phyloP scores from a whole-genome alignment of 2,329 filamentous ascomycete genomes.

The Aspergillus neotritici region DNA sequence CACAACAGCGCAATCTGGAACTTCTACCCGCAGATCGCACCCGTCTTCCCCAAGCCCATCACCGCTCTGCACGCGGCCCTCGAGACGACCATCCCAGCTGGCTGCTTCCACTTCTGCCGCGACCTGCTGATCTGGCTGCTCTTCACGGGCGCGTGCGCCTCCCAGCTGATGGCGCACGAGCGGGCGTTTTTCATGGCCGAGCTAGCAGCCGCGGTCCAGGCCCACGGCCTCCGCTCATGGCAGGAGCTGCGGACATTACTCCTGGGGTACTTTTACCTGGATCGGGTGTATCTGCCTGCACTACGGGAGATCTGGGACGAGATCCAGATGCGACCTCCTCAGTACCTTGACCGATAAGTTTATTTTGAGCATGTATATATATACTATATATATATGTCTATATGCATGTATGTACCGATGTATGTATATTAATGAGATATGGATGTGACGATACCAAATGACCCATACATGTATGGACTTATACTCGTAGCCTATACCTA shows the following conservation, averaged over 20 bases:
- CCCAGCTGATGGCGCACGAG: slow-evolving; percentile 18
- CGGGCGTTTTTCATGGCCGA: slow-evolving; percentile 30
- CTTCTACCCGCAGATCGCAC: slow-evolving; percentile 33
- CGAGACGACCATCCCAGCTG: slow-evolving; percentile 27
- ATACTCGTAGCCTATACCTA: no score
- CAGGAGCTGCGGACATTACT: slow-evolving; percentile 29
- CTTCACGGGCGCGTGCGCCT: slow-evolving; percentile 32
- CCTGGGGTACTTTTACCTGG: slow-evolving; percentile 32
- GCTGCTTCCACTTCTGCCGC: slow-evolving; percentile 27
- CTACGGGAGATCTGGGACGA: slow-evolving; percentile 31
- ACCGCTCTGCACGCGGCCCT: slow-evolving; percentile 29
- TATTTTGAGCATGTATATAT: neutral
- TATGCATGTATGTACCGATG: slow-evolving; percentile 5
- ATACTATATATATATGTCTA: slow-evolving; percentile 4
- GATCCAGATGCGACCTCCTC: slow-evolving; percentile 16
- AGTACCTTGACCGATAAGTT: slow-evolving; percentile 8
- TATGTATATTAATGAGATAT: slow-evolving; percentile 15
- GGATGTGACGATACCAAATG: slow-evolving; percentile 3
- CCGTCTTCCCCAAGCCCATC: slow-evolving; percentile 32
- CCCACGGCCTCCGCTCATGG: slow-evolving; percentile 27
- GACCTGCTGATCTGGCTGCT: slow-evolving; percentile 35
- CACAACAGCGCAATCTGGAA: slow-evolving; percentile 38
- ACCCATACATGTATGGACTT: neutral
- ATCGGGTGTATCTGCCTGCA: slow-evolving; percentile 28
- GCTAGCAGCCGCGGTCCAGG: slow-evolving; percentile 22